These are phyloP conservation scores for Verticillium isaacii DNA, from an alignment of 2,329 filamentous ascomycete species.

Conservation along the genomic window DNA sequence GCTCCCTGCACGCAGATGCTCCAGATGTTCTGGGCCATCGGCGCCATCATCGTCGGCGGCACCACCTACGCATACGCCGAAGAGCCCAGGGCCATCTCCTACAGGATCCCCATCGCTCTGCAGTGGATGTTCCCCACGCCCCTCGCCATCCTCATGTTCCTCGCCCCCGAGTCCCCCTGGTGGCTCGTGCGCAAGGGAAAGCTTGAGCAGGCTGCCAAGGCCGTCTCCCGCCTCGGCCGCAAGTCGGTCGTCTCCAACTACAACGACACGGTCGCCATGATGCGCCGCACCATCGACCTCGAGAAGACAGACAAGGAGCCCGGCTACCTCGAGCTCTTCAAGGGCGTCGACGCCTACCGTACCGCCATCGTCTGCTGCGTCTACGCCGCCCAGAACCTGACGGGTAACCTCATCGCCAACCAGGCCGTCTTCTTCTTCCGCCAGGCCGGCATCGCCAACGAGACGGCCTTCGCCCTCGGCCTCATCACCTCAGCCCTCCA, in stretches of 20 bases:
- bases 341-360: slow-evolving; percentile 44
- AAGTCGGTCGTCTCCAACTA: slow-evolving; percentile 35
- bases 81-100: slow-evolving; percentile 15
- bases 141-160: slow-evolving; percentile 41
- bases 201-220: slow-evolving; percentile 32
- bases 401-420: slow-evolving; percentile 57
- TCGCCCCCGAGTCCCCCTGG: slow-evolving; percentile 51
- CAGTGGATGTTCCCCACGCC: slow-evolving; percentile 57
- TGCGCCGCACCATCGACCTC: slow-evolving; percentile 47
- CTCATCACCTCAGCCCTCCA: slow-evolving; percentile 54
- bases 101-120: slow-evolving; percentile 45
- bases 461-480: slow-evolving; percentile 41
- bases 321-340: slow-evolving; percentile 47
- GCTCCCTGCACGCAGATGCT: slow-evolving; percentile 57
- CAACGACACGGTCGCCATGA: slow-evolving; percentile 47
- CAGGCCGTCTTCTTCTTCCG: slow-evolving; percentile 59
- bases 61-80: slow-evolving; percentile 50
- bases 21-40: slow-evolving; percentile 64
- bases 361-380: slow-evolving; percentile 48
- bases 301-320: slow-evolving; percentile 38
- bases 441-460: slow-evolving; percentile 39
- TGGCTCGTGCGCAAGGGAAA: slow-evolving; percentile 42
- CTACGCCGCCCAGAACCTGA: slow-evolving; percentile 44
- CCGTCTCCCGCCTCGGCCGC: slow-evolving; percentile 39
- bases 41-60: slow-evolving; percentile 54